Base-by-base conservation (phyloP, 2,329 filamentous ascomycete species). In the Aspergillus sp. region DNA sequence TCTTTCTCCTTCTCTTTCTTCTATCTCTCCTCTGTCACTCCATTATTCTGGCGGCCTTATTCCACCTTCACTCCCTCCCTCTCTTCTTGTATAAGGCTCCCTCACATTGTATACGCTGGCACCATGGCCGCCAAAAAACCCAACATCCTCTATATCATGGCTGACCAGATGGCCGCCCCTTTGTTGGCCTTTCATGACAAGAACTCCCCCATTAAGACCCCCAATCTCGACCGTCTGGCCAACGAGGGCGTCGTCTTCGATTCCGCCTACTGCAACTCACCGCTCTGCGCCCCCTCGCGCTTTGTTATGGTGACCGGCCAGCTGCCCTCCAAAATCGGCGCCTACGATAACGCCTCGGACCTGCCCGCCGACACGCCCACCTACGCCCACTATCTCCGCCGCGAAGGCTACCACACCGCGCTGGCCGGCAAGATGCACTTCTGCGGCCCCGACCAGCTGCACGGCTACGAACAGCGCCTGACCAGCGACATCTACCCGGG, bases 381-480 rank as follows among this genome's bases (percentile, higher is more conserved):
- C 1, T 96, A 95, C 67, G 90, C 92, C 8, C 92, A 96, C 72
- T 96, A 96, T 73, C 79, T 96, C 50, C 88, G 92, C 46, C 80
- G 83, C 40, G 85, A 87, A 64, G 90, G 90, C 49, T 96, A 96
- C 66, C 89, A 96, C 73, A 96, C 92, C 11, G 89, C 88, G 5
- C 79, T 96, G 61, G 90, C 92, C 4, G 92, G 92, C 57, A 96
- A 96, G 81, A 96, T 96, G 92, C 92, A 96, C 74, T 96, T 96
- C 69, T 88, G 95, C 50, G 92, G 92, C 32, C 77, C 78, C 0
- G 92, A 96, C 69, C 92, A 96, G 75, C 80, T 96, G 54, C 92
- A 96, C 69, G 92, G 92, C 26, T 96, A 95, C 65, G 92, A 96
- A 77, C 88, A 90, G 65, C 85, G 92, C 52, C 80, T 96, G 65